Base-by-base conservation (phyloP, 2,329 filamentous ascomycete genomes). In the Xylaria sp. region DNA sequence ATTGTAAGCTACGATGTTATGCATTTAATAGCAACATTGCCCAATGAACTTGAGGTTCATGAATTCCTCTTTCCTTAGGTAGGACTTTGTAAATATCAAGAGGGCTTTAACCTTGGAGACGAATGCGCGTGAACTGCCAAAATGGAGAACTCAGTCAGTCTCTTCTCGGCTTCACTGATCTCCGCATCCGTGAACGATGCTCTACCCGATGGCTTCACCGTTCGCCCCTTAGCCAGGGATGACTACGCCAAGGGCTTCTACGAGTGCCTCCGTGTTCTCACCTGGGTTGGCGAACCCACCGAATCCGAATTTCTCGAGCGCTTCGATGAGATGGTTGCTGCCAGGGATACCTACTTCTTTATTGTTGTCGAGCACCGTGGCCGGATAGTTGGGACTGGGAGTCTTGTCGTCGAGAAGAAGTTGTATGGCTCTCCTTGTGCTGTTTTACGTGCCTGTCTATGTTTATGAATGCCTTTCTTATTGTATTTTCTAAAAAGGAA, bases 331-430 rank as follows among this genome's bases (percentile, higher is more conserved):
- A 82, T 83, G 79, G 71, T 69, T 1, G 69, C 71, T 15, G 79
- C 81, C 8, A 77, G 74, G 57, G 80, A 79, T n/a, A 82, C 81
- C 0, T 94, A 95, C 80, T 94, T 91, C 79, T 84, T 94, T 62
- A 80, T 93, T 36, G 90, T 92, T 55, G 88, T 95, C 66, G 88
- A 90, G 72, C 86, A 94, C 76, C 79, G 83, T 10, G 83, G 81
- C 25, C 84, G 83, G 66, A 86, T 94, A 64, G 92, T 94, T 15
- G 92, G 90, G 7, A 94, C 92, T 0, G 93, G 93, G 0, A 89
- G 89, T 51, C 81, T 96, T 78, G 85, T 96, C 69, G 91, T 93
- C 43, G 93, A 96, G 85, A 87, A 90, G 82, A 95, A 95, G 80
- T 92, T 92, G 88, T 90, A 78, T 71, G 86, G 82, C 57, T 20